Conservation (phyloP, 495 filamentous ascomycete species). For the Aspergillus diversus region DNA sequence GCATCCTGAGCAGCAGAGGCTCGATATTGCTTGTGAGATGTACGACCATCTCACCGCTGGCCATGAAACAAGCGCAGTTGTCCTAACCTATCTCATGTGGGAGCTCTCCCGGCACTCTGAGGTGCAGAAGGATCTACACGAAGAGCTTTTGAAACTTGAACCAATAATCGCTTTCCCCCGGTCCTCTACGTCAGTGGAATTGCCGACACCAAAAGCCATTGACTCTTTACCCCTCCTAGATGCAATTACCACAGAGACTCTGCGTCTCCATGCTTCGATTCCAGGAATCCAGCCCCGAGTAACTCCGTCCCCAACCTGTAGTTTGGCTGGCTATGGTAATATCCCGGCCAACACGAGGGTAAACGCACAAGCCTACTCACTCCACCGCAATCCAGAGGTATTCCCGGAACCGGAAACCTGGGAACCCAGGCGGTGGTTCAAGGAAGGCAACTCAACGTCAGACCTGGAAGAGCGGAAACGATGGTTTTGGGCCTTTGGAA, state of each 20-base stretch:
- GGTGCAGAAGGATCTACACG: constrained; percentile 60
- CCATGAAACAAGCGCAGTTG: constrained; percentile 76
- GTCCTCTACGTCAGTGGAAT: constrained; percentile 18
- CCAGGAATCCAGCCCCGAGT: constrained; percentile 77
- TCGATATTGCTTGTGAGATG: constrained; percentile 69
- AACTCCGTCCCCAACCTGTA: constrained; percentile 58
- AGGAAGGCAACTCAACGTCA: constrained; percentile 34
- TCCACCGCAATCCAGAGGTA: constrained; percentile 67
- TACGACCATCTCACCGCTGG: constrained; percentile 78
- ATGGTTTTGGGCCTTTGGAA: constrained; percentile 87
- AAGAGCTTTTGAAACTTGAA: constrained; percentile 61
- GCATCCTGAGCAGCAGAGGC: constrained; percentile 33
- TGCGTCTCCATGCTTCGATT: constrained; percentile 74
- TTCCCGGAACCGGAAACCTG: constrained; percentile 65
- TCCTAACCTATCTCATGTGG: constrained; percentile 71
- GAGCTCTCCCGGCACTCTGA: constrained; percentile 62
- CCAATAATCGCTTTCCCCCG: constrained; percentile 36
- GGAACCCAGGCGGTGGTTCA: constrained; percentile 66
- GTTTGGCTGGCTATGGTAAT: constrained; percentile 53
- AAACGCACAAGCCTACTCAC: constrained; percentile 68
- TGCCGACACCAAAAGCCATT: constrained; percentile 64
- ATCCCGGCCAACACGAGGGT: constrained; percentile 71
- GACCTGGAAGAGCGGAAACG: constrained; percentile 59
- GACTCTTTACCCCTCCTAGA: constrained; percentile 74
- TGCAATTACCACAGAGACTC: constrained; percentile 74